Percentiles rank a stretch among this genome's conserved stretches.
These are phyloP conservation scores for Pouteria campechiana DNA, from an alignment of 179 eudicot genomes.

Conservation along the genomic window DNA sequence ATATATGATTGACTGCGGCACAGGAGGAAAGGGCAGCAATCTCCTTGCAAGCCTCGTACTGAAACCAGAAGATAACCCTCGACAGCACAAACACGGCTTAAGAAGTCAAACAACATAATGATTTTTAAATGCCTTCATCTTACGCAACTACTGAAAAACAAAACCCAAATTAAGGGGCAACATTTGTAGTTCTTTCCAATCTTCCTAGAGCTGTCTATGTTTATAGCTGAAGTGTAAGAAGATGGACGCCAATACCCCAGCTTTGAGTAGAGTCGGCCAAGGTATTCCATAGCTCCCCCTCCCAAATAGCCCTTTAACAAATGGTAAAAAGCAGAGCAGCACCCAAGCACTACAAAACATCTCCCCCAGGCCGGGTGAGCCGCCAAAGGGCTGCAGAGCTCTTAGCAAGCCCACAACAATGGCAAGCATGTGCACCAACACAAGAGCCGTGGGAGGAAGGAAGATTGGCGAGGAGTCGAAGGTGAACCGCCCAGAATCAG, in stretches of 20 bases:
- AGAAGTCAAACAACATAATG: too few relatives aligned
- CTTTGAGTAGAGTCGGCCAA: conserved; percentile 10
- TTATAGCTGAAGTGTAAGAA: conserved; percentile 12
- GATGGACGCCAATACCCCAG: conserved; percentile 12
- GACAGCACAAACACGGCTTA: too few relatives aligned
- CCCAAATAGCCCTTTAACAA: conserved; percentile 18
- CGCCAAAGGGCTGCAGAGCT: not conserved
- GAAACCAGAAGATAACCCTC: too few relatives aligned
- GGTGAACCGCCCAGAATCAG: conserved; percentile 9
- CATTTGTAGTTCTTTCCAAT: too few relatives aligned
- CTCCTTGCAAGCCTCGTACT: too few relatives aligned
- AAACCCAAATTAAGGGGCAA: too few relatives aligned
- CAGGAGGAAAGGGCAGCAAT: too few relatives aligned
- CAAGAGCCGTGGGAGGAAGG: conserved; percentile 10
- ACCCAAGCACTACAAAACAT: conserved; percentile 9
- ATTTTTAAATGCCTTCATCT: too few relatives aligned
- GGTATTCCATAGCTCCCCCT: conserved; percentile 32
- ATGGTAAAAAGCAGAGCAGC: conserved; percentile 12
- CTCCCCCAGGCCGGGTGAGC: conserved; percentile 15
- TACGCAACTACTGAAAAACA: too few relatives aligned
- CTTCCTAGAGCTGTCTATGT: too few relatives aligned
- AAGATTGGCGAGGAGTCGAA: conserved; percentile 13
- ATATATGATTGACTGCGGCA: too few relatives aligned
- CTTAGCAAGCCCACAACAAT: conserved; percentile 1
- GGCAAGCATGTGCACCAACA: conserved; percentile 11